phyloP scores from a whole-genome alignment of 192 early-diverging fungal species.

The Coemansia sp. region DNA sequence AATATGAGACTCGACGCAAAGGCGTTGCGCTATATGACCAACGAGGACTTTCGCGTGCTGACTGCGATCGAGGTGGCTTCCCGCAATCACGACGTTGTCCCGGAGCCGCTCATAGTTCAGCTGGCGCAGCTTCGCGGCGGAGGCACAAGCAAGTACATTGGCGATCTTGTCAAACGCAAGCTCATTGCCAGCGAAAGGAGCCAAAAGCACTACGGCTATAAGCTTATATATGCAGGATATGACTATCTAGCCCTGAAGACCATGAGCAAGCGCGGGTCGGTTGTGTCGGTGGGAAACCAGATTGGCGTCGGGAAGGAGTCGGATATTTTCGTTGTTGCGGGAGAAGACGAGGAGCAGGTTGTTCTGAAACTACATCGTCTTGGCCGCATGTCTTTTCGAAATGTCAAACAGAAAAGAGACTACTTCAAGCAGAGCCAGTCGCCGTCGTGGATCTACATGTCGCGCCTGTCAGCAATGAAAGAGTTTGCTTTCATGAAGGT shows the following conservation, averaged over 20 bases:
- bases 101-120: constrained; percentile 85
- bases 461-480: constrained; percentile 95
- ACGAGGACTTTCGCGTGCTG: constrained; percentile 93
- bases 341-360: constrained; percentile 84
- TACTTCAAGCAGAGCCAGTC: constrained; percentile 92
- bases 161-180: constrained; percentile 86
- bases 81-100: constrained; percentile 98
- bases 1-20: constrained; percentile 95
- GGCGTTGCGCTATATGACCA: constrained; percentile 88
- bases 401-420: constrained; percentile 96
- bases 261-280: constrained; percentile 78
- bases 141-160: constrained; percentile 80
- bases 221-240: constrained; percentile 98
- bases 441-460: constrained; percentile 99
- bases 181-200: constrained; percentile 73
- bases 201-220: constrained; percentile 83
- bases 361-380: constrained; percentile 98
- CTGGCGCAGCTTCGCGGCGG: constrained; percentile 89
- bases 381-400: constrained; percentile 94
- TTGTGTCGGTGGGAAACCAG: constrained; percentile 97
- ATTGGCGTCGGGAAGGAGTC: constrained; percentile 99
- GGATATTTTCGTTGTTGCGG: constrained; percentile 97
- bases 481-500: constrained; percentile 99
- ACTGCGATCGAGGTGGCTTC: constrained; percentile 97
- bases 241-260: constrained; percentile 97